Evolutionary conservation across 441 rosid species (phyloP).

Genomic region (Erodium texanum): DNA sequence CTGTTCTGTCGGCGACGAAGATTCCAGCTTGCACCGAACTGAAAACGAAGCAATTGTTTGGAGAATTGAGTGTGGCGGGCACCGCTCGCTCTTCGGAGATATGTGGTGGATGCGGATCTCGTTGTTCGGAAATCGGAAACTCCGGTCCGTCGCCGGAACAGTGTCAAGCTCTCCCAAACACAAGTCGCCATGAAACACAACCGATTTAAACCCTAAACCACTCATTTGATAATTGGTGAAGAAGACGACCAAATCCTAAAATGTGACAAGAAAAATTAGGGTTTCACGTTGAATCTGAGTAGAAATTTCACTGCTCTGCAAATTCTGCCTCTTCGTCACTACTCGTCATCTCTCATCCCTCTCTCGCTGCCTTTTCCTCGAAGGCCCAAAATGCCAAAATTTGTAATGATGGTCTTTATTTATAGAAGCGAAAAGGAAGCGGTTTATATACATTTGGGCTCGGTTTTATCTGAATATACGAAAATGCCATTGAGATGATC

Average conservation of each 20-base stretch:
- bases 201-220: conserved; percentile 71
- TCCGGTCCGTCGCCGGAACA: conserved; percentile 37
- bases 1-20: conserved; percentile 49
- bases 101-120: conserved; percentile 86
- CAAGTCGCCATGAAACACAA: conserved; percentile 68
- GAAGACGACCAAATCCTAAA: not conserved
- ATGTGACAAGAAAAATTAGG: not conserved
- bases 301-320: not conserved
- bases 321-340: not conserved
- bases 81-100: conserved; percentile 65
- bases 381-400: not conserved
- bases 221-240: conserved; percentile 35
- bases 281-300: too few species aligned
- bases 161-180: conserved; percentile 76
- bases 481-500: not conserved
- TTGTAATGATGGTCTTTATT: not conserved
- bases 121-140: conserved; percentile 75
- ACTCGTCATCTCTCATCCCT: not conserved
- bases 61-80: conserved; percentile 86
- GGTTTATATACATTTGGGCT: not conserved
- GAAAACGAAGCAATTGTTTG: conserved; percentile 74
- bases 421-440: not conserved
- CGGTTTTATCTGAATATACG: not conserved
- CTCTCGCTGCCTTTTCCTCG: not conserved
- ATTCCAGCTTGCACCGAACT: conserved; percentile 86